Base-by-base conservation (phyloP, 2,329 filamentous ascomycete genomes). In the Fusarium poae region DNA sequence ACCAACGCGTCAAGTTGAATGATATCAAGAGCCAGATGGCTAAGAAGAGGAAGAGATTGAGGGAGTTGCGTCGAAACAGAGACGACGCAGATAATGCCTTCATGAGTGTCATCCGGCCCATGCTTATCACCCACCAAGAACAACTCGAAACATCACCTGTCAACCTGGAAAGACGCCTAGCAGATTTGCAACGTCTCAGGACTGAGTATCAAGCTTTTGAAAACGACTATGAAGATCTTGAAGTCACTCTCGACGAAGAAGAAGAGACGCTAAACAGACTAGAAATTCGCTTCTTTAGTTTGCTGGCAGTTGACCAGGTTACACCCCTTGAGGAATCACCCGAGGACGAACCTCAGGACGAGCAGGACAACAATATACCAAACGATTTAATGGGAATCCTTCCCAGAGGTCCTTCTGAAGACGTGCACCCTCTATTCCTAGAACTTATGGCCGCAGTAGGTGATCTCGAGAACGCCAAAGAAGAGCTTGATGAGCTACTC, bases 391-490 rank as follows among this genome's bases (percentile, higher is more conserved):
- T 72, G 46, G 80, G 80, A 3, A 82, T 82, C 10, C 76, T 76
- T 5, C 72, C 72, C 0, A 68, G 78, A 27, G 76, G 78, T 1
- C 74, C 78, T 6, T 65, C 72, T 1, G 80, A 82, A 55, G 81
- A 82, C 39, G 72, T 81, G 2, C 84, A 87, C 62, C 85, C 85
- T 3, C 74, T 83, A 5, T 86, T 85, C 66, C 68, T 76, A 13
- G 75, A 80, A 20, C 77, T 87, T 8, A 78, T 82, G 18, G 77
- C 79, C 15, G 78, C 79, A 2, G 78, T 83, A 12, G 81, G 79
- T 2, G 81, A 86, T 20, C 75, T 83, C n/a, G 79, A 82, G 44
- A 78, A 84, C 30, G 82, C 82, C 16, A 79, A 78, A 49, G 85
- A 88, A 59, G 79, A 83, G n/a, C 75, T 80, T 34, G 76, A 79